Base-by-base conservation (phyloP, 192 early-diverging fungal genomes). In the Oehlia diaphana region DNA sequence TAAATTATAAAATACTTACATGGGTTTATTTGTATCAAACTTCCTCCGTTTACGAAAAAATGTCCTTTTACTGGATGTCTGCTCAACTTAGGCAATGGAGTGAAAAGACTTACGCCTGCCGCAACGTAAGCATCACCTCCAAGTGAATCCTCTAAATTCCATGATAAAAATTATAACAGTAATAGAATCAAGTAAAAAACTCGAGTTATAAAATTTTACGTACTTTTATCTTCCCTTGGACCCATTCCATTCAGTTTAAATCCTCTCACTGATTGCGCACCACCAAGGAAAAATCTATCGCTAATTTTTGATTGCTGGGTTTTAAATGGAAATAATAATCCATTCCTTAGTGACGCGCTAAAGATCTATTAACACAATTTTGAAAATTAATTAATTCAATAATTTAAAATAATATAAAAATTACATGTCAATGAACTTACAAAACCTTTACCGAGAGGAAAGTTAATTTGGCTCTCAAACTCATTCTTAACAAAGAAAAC, bases 221-320 rank as follows among this genome's bases (percentile, higher is more conserved):
- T 82, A 94, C 92, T 83, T 42, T 83, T 83, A 72, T 95, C 94
- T 83, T 97, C 95, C 76, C 90, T 90, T 8, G 96, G 95, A 28
- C 96, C 97, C 50, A 98, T 86, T 4, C 97, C 97, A 82, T 90
- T 90, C 61, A 92, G 89, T 84, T 88, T 86, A 84, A 99, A 99
- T 12, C 97, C 97, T 44, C 97, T 88, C 12, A 99, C 86, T 31
- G 92, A 93, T 63, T 90, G 88, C 49, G 93, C 92, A 8, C 97
- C 97, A 39, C 97, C 97, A 28, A 99, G 82, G 78, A 92, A 89
- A 83, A 98, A 96, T 42, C 95, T 87, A 85, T 99, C 97, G 10
- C 91, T 89, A 21, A 97, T 84, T n/a, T 89, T 86, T 53, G 94
- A 89, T 10, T 74, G 67, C 23, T 84, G 84, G n/a, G 82, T 82